Percentiles rank a stretch among this genome's conserved stretches.
phyloP scores from a whole-genome alignment of 148 eudicot species.

The Vaccinium macrocarpon region DNA sequence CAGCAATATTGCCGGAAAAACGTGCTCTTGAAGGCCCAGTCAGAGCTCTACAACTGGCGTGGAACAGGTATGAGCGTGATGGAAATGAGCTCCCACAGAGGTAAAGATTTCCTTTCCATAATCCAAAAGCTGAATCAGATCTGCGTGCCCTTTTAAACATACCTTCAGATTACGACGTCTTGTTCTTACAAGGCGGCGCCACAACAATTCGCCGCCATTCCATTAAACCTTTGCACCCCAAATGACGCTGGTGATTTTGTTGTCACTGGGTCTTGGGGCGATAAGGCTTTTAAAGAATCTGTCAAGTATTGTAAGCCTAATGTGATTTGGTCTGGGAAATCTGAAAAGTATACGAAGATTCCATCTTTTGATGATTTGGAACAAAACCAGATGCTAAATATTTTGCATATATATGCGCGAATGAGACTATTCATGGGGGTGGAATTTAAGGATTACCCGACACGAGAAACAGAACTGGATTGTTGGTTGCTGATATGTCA shows the following conservation, averaged over 20 bases:
- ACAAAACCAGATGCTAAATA: conserved; percentile 53
- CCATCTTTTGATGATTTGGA: conserved; percentile 41
- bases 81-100: conserved; percentile 98
- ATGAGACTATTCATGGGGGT: conserved; percentile 97
- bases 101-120: conserved; percentile 87
- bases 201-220: conserved; percentile 80
- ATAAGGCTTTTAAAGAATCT: conserved; percentile 87
- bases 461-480: conserved; percentile 21
- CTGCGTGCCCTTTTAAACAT: conserved; percentile 58
- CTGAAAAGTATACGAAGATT: conserved; percentile 61
- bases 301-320: conserved; percentile 45
- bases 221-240: conserved; percentile 56
- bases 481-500: conserved; percentile 89
- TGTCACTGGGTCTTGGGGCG: conserved; percentile 94
- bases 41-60: conserved; percentile 72
- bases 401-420: conserved; percentile 89
- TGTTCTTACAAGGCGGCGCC: conserved; percentile 96
- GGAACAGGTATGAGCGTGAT: conserved; percentile 85
- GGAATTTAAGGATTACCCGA: conserved; percentile 81
- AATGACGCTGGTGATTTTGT: conserved; percentile 60
- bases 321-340: conserved; percentile 72
- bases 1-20: conserved; percentile 83
- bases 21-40: conserved; percentile 68
- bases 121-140: conserved; percentile 88
- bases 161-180: conserved; percentile 56